Conservation (phyloP, 805 yeast genomes). For the Lipomyces yamanashiensis region DNA sequence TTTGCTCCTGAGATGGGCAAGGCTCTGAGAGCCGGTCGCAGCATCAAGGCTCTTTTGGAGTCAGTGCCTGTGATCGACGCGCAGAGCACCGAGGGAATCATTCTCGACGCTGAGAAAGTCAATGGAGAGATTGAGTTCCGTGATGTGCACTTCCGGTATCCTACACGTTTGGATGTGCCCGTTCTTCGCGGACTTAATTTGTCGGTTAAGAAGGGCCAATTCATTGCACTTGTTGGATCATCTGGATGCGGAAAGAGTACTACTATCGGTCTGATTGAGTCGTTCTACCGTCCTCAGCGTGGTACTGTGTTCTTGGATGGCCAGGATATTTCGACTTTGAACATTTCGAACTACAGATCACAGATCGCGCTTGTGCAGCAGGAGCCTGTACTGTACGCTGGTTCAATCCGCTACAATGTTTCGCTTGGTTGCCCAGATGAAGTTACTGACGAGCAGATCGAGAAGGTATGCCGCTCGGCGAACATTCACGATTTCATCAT, state of each 20-base stretch:
- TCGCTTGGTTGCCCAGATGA: conserved; percentile 46
- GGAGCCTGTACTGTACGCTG: conserved; percentile 68
- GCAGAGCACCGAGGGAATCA: conserved; percentile 42
- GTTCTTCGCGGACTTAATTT: conserved; percentile 41
- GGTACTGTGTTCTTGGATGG: conserved; percentile 62
- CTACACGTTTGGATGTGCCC: conserved; percentile 42
- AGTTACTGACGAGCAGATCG: conserved; percentile 48
- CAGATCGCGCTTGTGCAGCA: conserved; percentile 67
- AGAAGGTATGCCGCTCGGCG: conserved; percentile 54
- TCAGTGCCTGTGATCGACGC: conserved; percentile 46
- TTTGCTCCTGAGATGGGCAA: conserved; percentile 53
- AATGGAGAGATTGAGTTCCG: conserved; percentile 59
- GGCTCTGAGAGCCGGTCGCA: conserved; percentile 48
- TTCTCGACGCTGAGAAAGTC: conserved; percentile 40
- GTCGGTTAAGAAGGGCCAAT: conserved; percentile 70
- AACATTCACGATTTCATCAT: conserved; percentile 57
- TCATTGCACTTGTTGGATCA: conserved; percentile 92
- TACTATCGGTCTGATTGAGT: conserved; percentile 58
- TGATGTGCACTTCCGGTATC: conserved; percentile 44
- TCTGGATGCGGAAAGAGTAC: conserved; percentile 55
- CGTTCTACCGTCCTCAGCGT: conserved; percentile 54
- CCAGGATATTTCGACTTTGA: conserved; percentile 52
- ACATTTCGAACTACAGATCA: conserved; percentile 56
- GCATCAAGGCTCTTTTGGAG: conserved; percentile 44
- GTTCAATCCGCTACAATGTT: conserved; percentile 76